These are phyloP conservation scores for Avena insularis DNA, from an alignment of 176 grass and related monocot species.

Conservation along the genomic window DNA sequence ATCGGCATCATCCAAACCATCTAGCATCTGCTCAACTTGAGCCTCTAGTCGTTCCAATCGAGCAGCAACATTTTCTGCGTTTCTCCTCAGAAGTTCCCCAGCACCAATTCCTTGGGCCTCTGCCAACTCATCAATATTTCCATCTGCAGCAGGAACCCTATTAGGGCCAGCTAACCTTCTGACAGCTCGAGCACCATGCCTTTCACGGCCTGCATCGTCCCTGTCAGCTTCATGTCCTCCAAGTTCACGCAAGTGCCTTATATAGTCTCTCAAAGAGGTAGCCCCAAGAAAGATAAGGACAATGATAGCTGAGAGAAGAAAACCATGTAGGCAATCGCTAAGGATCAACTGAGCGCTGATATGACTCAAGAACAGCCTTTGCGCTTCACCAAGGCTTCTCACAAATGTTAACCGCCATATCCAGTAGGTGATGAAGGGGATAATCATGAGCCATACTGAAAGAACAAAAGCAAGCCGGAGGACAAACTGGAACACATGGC, in stretches of 20 bases:
- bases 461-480: conserved; percentile 95
- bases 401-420: conserved; percentile 96
- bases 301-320: conserved; percentile 96
- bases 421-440: conserved; percentile 99
- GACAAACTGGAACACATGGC: conserved; percentile 88
- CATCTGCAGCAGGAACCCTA: conserved; percentile 70
- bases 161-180: conserved; percentile 82
- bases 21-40: conserved; percentile 98
- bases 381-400: conserved; percentile 90
- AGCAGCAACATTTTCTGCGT: conserved; percentile 98
- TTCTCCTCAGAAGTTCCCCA: conserved; percentile 87
- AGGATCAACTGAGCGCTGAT: conserved; percentile 87
- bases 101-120: conserved; percentile 87
- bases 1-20: conserved; percentile 98
- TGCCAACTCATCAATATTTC: conserved; percentile 67
- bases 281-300: conserved; percentile 99
- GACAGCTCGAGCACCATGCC: conserved; percentile 93
- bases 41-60: conserved; percentile 95
- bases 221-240: conserved; percentile 91
- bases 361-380: conserved; percentile 90
- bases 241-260: conserved; percentile 92
- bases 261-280: conserved; percentile 95
- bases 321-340: conserved; percentile 96
- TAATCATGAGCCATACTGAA: conserved; percentile 98
- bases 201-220: conserved; percentile 84